These are phyloP conservation scores for Moesziomyces sp. DNA, from an alignment of 1,284 basidiomycete genomes.

Conservation along the genomic window DNA sequence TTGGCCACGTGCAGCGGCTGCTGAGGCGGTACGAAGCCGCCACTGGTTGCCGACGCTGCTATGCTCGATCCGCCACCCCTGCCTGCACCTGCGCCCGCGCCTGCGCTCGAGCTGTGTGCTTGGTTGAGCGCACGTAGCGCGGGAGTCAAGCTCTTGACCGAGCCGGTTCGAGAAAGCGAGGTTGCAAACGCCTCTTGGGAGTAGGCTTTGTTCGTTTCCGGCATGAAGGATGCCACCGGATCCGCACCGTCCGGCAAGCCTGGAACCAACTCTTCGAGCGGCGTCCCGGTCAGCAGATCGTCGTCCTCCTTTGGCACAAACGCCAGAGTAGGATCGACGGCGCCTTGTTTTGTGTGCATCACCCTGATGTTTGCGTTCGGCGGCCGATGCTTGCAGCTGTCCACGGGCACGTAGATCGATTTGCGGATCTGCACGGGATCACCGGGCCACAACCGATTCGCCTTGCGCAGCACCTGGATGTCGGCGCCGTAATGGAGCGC, in stretches of 20 bases:
- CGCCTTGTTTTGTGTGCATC: constrained; percentile 15
- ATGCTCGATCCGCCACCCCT: constrained; percentile 28
- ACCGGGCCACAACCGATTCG: constrained; percentile 65
- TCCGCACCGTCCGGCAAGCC: constrained; percentile 4
- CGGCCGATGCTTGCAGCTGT: constrained; percentile 57
- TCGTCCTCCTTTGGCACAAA: constrained; percentile 42
- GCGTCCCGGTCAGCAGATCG: constrained; percentile 27
- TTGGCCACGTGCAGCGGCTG: constrained; percentile 42
- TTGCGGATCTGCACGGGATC: constrained; percentile 63
- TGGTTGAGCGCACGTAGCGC: constrained; percentile 25
- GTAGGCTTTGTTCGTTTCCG: constrained; percentile 51
- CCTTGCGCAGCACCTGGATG: constrained; percentile 54
- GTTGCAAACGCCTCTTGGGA: constrained; percentile 16
- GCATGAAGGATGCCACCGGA: constrained; percentile 42
- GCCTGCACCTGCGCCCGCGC: constrained; percentile 2
- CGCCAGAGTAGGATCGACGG: constrained; percentile 23
- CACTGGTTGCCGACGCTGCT: constrained; percentile 38
- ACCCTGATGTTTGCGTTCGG: constrained; percentile 51
- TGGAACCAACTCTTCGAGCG: constrained; percentile 10
- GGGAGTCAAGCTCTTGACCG: constrained; percentile 29
- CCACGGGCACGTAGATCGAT: constrained; percentile 61
- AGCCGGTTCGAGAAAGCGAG: constrained; percentile 20
- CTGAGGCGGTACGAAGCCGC: constrained; percentile 36
- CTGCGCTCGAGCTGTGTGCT: constrained; percentile 1
- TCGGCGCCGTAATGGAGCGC: constrained; percentile 65